A percentile compares a stretch with the other conserved stretches of the same genome.
These are phyloP conservation scores for Pseudogymnoascus sp. DNA, from an alignment of 2,329 filamentous ascomycete species.

Conservation along the genomic window DNA sequence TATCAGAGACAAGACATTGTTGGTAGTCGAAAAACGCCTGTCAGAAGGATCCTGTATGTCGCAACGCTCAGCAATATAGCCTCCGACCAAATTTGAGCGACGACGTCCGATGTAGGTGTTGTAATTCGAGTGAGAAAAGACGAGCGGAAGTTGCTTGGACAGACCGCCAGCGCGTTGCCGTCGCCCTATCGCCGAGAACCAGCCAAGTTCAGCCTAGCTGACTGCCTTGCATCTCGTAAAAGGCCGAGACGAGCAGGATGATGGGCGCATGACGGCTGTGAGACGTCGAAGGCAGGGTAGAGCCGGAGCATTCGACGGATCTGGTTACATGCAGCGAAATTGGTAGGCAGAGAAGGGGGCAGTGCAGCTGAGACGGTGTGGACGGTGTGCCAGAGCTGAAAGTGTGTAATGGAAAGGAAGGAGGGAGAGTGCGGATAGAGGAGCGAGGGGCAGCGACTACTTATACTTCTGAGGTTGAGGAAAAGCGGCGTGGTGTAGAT, in stretches of 20 bases:
- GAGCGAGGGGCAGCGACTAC: neutral
- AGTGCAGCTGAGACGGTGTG: neutral
- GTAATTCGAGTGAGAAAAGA: neutral
- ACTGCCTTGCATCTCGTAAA: neutral
- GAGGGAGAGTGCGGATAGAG: conserved; percentile 1
- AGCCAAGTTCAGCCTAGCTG: neutral
- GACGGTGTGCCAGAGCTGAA: neutral
- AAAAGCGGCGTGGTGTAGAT: neutral
- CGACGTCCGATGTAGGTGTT: neutral
- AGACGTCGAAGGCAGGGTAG: neutral
- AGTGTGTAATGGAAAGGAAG: neutral
- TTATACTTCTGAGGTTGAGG: neutral
- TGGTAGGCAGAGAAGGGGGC: neutral
- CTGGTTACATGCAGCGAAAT: neutral
- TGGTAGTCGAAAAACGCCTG: neutral
- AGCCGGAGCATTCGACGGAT: neutral
- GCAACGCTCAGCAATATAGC: neutral
- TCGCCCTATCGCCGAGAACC: neutral
- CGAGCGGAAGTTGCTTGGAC: neutral
- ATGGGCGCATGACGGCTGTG: neutral
- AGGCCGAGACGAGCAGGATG: neutral
- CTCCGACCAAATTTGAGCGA: neutral
- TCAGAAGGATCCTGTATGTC: neutral
- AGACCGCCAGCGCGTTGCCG: neutral
- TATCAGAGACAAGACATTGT: neutral